Evolutionary conservation across 1,139 yeast species (phyloP), one percentile per base, ranked within the genome.

Genomic region (Arxiozyma slooffiae): DNA sequence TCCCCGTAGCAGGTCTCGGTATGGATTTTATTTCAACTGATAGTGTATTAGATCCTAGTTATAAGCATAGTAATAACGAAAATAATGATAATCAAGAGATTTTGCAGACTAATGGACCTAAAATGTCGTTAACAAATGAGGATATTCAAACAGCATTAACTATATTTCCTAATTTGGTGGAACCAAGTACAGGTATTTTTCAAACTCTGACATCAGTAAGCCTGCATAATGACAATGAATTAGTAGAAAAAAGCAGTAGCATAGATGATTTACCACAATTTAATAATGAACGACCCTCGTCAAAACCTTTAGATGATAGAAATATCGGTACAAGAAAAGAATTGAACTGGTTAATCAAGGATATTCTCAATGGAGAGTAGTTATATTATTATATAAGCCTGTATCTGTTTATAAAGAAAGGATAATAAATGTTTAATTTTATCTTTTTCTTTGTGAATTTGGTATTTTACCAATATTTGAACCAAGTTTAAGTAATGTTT

Each of bases 331-430:
- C 82, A 0, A 75, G 79, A 24, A 85, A 82, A 55, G 94, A 85
- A 62, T 69, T 85, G 55, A 79, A 81, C 58, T 80, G 88, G 85
- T 71, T 84, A 49, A 73, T 85, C 44, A 82, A 80, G 67, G 90
- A 83, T 53, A 69, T 76, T 30, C 56, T 71, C 23, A 61, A 68
- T 21, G 63, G 62, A 48, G 62, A 59, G 48, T 62, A 50, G 52
- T 16, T 43, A 21, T 18, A 30, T 46, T 14, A 14, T 4, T 30
- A 30, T 30, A 30, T 30, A 14, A 4, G 14, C n/a, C 11, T 30
- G 14, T 30, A n/a, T 30, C 11, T 30, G 36, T 4, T 30, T 30
- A 30, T 11, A 30, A 30, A 8, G 36, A 30, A 11, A 11, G 3
- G 36, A 6, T 16, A 30, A 36, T 18, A 39, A 21, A n/a, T 26